These are phyloP conservation scores for Monosporascus sp. DNA, from an alignment of 2,329 filamentous ascomycete genomes.

Conservation along the genomic window DNA sequence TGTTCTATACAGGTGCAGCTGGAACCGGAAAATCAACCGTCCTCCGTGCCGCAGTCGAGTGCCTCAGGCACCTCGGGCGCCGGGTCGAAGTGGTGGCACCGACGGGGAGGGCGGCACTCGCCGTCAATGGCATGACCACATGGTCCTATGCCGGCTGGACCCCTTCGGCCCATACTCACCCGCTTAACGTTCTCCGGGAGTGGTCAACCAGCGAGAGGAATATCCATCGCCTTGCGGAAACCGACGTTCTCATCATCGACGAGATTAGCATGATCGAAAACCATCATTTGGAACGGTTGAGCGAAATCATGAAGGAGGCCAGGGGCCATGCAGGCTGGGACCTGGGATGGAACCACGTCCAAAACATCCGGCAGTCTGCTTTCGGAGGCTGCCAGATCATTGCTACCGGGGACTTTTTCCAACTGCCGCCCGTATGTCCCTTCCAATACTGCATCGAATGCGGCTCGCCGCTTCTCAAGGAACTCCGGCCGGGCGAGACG, in stretches of 20 bases:
- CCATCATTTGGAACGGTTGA: constrained; percentile 46
- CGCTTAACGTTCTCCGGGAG: constrained; percentile 30
- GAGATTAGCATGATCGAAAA: constrained; percentile 64
- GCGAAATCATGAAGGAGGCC: constrained; percentile 39
- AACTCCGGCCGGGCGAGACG: constrained; percentile 1
- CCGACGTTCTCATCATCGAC: constrained; percentile 57
- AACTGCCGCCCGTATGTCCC: constrained; percentile 50
- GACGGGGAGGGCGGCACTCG: constrained; percentile 54
- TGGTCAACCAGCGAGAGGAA: constrained; percentile 1
- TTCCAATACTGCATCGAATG: constrained; percentile 43
- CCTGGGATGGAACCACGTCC: too few species aligned
- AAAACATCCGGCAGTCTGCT: constrained; percentile 1
- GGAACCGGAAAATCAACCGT: constrained; percentile 57
- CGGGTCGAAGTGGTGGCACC: constrained; percentile 51
- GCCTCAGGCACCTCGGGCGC: constrained; percentile 29
- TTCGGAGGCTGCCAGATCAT: constrained; percentile 44
- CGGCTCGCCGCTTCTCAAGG: constrained; percentile 27
- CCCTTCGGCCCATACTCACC: constrained; percentile 37
- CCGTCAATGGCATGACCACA: constrained; percentile 51
- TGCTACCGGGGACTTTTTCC: constrained; percentile 52
- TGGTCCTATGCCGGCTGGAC: constrained; percentile 55
- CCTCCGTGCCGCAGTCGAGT: constrained; percentile 41
- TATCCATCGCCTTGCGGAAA: constrained; percentile 29
- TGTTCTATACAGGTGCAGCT: constrained; percentile 62
- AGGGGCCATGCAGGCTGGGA: too few species aligned